Evolutionary conservation across 164 flowering plant genomes (phyloP).

Genomic region (Annona squamosa): DNA sequence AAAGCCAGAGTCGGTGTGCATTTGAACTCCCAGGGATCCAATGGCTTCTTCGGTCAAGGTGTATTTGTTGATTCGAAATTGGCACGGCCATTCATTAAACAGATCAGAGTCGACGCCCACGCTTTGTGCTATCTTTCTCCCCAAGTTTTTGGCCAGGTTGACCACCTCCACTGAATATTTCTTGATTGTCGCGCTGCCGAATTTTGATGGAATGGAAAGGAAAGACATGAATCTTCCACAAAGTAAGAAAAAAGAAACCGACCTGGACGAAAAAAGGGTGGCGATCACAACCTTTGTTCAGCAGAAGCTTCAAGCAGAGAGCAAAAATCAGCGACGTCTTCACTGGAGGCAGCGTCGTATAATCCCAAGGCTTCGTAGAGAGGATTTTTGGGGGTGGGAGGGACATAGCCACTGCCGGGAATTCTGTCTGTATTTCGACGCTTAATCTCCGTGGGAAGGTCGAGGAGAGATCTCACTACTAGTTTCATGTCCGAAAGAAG

Average conservation of each 20-base stretch:
- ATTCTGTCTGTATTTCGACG: conserved; percentile 46
- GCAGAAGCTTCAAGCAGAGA: conserved; percentile 41
- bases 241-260: background rate
- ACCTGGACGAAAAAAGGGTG: background rate
- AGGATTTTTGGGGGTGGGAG: conserved; percentile 44
- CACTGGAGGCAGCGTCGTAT: conserved; percentile 37
- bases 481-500: conserved; percentile 53
- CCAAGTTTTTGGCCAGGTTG: conserved; percentile 34
- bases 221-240: background rate
- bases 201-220: background rate
- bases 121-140: conserved; percentile 36
- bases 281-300: conserved; percentile 38
- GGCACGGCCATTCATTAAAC: conserved; percentile 56
- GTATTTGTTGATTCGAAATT: conserved; percentile 76
- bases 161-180: conserved; percentile 41
- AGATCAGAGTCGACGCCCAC: conserved; percentile 28
- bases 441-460: conserved; percentile 55
- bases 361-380: conserved; percentile 68
- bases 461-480: conserved; percentile 44
- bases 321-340: conserved; percentile 43
- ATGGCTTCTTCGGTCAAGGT: conserved; percentile 46
- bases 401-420: conserved; percentile 57
- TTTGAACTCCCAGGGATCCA: conserved; percentile 44
- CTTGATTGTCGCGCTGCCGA: conserved; percentile 39
- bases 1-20: conserved; percentile 78